phyloP scores from a whole-genome alignment of 2,329 filamentous ascomycete species.

The Zymoseptoria tritici region DNA sequence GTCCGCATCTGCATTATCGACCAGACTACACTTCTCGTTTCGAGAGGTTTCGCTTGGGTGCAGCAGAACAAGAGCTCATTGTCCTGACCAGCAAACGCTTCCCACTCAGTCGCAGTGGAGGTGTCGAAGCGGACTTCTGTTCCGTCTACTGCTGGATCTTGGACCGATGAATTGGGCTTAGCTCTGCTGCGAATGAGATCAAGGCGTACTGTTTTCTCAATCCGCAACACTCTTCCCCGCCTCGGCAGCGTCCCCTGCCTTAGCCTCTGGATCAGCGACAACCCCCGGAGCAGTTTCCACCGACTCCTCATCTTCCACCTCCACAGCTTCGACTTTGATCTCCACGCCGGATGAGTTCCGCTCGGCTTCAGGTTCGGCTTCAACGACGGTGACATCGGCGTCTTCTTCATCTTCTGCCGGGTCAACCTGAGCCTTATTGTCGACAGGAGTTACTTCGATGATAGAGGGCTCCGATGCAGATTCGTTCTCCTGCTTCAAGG shows the following conservation, averaged over 20 bases:
- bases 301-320: constrained; percentile 5
- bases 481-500: not conserved
- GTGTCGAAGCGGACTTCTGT: too few relatives aligned
- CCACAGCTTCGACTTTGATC: constrained; percentile 17
- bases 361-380: constrained; percentile 1
- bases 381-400: constrained; percentile 6
- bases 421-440: constrained; percentile 41
- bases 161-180: too few relatives aligned
- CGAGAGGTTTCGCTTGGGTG: too few relatives aligned
- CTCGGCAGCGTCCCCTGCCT: constrained; percentile 30
- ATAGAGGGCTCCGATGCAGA: not conserved
- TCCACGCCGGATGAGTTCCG: constrained; percentile 6
- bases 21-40: too few relatives aligned
- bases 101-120: too few relatives aligned
- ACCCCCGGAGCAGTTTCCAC: not conserved
- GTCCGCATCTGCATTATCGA: too few relatives aligned
- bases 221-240: constrained; percentile 27
- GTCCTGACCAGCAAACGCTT: too few relatives aligned
- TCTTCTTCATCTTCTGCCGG: constrained; percentile 26
- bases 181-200: too few relatives aligned
- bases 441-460: not conserved
- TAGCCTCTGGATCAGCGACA: constrained; percentile 2
- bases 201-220: constrained; percentile 4
- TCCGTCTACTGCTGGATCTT: too few relatives aligned
- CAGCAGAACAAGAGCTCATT: too few relatives aligned